phyloP scores from a whole-genome alignment of 2,329 filamentous ascomycete species.

The Monilinia aucupariae region DNA sequence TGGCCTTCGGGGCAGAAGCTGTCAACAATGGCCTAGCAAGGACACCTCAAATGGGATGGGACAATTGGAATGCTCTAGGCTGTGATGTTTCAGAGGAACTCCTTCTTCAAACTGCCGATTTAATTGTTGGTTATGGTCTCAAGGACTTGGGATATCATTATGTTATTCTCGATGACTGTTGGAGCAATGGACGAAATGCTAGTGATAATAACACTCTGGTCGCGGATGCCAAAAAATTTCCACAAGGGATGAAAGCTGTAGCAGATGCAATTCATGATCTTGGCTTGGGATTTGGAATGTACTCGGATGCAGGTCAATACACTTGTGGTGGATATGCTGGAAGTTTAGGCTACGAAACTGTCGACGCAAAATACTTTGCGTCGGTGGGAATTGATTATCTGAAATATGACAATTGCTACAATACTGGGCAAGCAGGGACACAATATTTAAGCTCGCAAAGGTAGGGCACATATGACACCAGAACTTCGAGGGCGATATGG shows the following conservation, averaged over 20 bases:
- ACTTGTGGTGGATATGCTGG: constrained; percentile 41
- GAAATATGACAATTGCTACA: constrained; percentile 55
- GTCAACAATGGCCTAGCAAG: constrained; percentile 40
- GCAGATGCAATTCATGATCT: constrained; percentile 44
- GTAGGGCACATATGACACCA: constrained; percentile 14
- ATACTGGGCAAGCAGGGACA: constrained; percentile 46
- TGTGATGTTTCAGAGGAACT: constrained; percentile 47
- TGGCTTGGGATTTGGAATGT: constrained; percentile 49
- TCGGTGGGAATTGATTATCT: constrained; percentile 48
- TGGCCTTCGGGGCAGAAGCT: constrained; percentile 25
- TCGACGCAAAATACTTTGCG: constrained; percentile 49
- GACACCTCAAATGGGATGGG: constrained; percentile 41
- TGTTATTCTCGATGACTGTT: constrained; percentile 51
- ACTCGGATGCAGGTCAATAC: constrained; percentile 43
- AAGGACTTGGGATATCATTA: constrained; percentile 52
- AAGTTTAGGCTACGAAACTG: constrained; percentile 45
- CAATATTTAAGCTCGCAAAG: constrained; percentile 39
- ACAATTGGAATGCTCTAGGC: constrained; percentile 46
- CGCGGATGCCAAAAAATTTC: constrained; percentile 41
- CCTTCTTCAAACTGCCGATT: constrained; percentile 44
- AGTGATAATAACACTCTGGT: constrained; percentile 41
- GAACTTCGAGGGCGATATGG: neutral
- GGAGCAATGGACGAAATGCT: constrained; percentile 41
- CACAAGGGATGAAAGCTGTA: constrained; percentile 44
- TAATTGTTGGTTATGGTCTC: constrained; percentile 45